phyloP scores from a whole-genome alignment of 352 stramenopile genomes.

The Aphanomyces astaci region DNA sequence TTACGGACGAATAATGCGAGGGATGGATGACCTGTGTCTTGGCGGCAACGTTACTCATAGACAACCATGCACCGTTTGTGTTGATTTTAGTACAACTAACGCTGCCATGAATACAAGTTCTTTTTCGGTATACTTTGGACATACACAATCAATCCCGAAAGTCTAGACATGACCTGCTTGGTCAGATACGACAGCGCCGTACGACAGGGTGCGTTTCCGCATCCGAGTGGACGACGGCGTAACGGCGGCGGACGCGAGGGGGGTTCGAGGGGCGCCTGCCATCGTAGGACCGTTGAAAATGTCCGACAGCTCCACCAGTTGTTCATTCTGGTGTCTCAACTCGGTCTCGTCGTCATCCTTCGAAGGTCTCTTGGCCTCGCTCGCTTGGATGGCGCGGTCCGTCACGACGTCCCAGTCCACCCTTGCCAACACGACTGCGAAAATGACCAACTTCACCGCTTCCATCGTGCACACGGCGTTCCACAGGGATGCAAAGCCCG shows the following conservation, averaged over 20 bases:
- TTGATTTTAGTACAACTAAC: too few relatives aligned
- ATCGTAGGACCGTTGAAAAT: slow-evolving; percentile 4
- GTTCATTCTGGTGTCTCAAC: neutral
- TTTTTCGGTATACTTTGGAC: too few relatives aligned
- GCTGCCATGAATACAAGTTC: too few relatives aligned
- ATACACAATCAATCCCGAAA: neutral
- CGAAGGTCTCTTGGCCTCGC: slow-evolving; percentile 27
- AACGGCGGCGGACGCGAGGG: neutral
- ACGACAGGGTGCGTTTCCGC: neutral
- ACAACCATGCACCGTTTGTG: too few relatives aligned
- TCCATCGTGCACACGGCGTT: slow-evolving; percentile 47
- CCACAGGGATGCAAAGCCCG: slow-evolving; percentile 45
- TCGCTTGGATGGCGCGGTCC: slow-evolving; percentile 31
- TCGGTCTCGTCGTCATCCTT: slow-evolving; percentile 36
- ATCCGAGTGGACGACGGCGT: neutral
- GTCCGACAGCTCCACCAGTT: neutral
- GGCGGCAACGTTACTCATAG: too few relatives aligned
- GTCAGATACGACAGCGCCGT: neutral
- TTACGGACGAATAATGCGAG: slow-evolving; percentile 95
- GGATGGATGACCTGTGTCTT: too few relatives aligned
- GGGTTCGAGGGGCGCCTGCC: neutral
- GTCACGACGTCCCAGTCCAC: slow-evolving; percentile 43
- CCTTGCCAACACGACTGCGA: slow-evolving; percentile 31
- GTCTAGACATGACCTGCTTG: neutral
- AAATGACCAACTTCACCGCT: slow-evolving; percentile 37